phyloP scores from a whole-genome alignment of 2,329 filamentous ascomycete genomes.

The Rosellinia necatrix region DNA sequence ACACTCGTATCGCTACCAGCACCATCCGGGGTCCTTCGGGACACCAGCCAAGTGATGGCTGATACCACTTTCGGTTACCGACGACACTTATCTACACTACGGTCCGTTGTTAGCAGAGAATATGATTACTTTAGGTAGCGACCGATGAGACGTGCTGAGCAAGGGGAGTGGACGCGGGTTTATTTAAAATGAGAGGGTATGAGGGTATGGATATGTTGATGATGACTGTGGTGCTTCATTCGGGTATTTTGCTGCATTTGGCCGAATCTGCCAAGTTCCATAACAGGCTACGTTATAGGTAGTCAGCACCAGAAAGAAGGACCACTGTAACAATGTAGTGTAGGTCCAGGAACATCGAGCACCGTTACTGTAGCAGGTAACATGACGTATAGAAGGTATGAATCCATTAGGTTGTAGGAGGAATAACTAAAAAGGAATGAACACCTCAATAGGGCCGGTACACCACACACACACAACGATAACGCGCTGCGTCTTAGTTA shows the following conservation, averaged over 20 bases:
- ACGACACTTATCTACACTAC: neutral
- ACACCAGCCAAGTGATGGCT: neutral
- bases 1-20: slow-evolving; percentile 4
- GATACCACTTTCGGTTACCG: neutral
- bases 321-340: slow-evolving; percentile 15
- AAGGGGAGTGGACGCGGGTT: neutral
- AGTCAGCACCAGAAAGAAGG: slow-evolving; percentile 13
- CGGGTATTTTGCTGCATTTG: neutral
- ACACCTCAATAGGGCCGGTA: too few relatives aligned
- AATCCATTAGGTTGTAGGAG: too few relatives aligned
- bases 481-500: too few relatives aligned
- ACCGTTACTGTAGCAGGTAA: slow-evolving; percentile 10
- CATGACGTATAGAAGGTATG: slow-evolving; percentile 11
- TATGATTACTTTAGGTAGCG: neutral
- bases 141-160: too few relatives aligned
- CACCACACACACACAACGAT: too few relatives aligned
- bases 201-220: neutral
- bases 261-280: slow-evolving; percentile 3
- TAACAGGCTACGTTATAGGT: slow-evolving; percentile 4
- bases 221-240: neutral
- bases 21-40: too few relatives aligned
- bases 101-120: too few relatives aligned
- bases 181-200: neutral
- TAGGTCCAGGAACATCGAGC: too few relatives aligned
- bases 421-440: too few relatives aligned